Conservation (phyloP, 768 basidiomycete genomes). For the Leccinum broughii region DNA sequence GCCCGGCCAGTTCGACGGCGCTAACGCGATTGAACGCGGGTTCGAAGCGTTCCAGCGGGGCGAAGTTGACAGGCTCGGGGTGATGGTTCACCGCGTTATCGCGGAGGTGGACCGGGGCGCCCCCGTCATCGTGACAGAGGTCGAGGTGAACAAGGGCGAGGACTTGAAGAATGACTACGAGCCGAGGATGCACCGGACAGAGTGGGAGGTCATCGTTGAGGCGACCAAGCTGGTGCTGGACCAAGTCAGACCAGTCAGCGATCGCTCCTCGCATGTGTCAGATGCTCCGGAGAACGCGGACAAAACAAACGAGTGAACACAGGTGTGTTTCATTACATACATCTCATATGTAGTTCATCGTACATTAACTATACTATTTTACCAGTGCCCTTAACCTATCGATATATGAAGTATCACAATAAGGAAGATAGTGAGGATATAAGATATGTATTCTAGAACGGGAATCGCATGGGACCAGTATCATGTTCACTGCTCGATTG, state of each 20-base stretch:
- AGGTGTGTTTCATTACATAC: slow-evolving; percentile 14
- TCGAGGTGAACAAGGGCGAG: slow-evolving; percentile 74
- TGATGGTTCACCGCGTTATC: slow-evolving; percentile 94
- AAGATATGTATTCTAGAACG: slow-evolving; percentile 25
- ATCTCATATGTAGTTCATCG: background rate
- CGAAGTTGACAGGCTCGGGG: slow-evolving; percentile 75
- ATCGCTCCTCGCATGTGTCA: background rate
- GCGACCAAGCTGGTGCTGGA: slow-evolving; percentile 73
- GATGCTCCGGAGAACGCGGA: background rate
- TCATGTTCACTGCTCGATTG: slow-evolving; percentile 16
- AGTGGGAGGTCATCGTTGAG: slow-evolving; percentile 91
- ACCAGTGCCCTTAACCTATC: slow-evolving; percentile 21
- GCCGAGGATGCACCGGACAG: slow-evolving; percentile 72
- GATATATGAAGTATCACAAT: slow-evolving; percentile 10
- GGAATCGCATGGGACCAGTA: slow-evolving; percentile 26
- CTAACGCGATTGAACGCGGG: slow-evolving; percentile 87
- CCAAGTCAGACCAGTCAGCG: slow-evolving; percentile 37
- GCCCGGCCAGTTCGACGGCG: slow-evolving; percentile 94
- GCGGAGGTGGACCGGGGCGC: slow-evolving; percentile 92
- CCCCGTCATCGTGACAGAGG: slow-evolving; percentile 78
- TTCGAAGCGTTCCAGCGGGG: slow-evolving; percentile 86
- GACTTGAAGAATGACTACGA: slow-evolving; percentile 65
- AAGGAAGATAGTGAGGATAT: background rate
- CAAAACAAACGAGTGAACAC: background rate
- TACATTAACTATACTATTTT: slow-evolving; percentile 21